These are phyloP conservation scores for Thermochaetoides thermophila DNA, from an alignment of 495 filamentous ascomycete genomes.

Conservation along the genomic window DNA sequence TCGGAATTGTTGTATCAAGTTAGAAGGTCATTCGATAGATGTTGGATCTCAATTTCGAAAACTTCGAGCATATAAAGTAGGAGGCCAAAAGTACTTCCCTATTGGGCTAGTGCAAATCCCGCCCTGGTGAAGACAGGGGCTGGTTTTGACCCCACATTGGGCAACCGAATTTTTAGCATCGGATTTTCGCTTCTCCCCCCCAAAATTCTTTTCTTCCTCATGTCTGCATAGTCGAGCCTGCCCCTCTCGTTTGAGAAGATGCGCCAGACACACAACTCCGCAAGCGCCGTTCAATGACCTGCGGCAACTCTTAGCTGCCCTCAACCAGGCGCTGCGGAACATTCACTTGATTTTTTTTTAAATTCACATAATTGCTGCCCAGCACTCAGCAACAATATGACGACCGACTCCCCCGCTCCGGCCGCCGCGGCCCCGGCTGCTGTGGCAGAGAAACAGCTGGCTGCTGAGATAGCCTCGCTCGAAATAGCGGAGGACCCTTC, in stretches of 20 bases:
- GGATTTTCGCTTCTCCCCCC: constrained; percentile 4
- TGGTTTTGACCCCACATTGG: constrained; percentile 1
- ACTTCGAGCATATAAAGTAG: too few relatives aligned
- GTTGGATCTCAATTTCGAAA: background rate
- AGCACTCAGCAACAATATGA: too few relatives aligned
- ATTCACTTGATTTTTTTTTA: background rate
- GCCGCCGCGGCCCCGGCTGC: constrained; percentile 3
- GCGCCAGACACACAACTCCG: constrained; percentile 9
- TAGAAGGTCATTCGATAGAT: background rate
- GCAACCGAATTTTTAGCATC: constrained; percentile 6
- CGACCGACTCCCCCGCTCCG: constrained; percentile 6
- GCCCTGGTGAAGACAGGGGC: too few relatives aligned
- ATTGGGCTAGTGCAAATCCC: too few relatives aligned
- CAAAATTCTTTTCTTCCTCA: constrained; percentile 4
- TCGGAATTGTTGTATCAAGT: too few relatives aligned
- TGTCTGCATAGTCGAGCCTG: constrained; percentile 6
- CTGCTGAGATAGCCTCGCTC: constrained; percentile 16
- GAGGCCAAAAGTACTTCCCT: background rate
- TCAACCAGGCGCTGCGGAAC: constrained; percentile 7
- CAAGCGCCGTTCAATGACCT: constrained; percentile 15
- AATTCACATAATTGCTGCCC: background rate
- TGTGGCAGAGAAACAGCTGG: constrained; percentile 11
- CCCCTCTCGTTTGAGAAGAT: constrained; percentile 11
- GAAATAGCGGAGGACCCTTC: too few relatives aligned
- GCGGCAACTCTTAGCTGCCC: constrained; percentile 14